These are phyloP conservation scores for Ogataea paradorogensis DNA, from an alignment of 805 yeast genomes.

Conservation along the genomic window DNA sequence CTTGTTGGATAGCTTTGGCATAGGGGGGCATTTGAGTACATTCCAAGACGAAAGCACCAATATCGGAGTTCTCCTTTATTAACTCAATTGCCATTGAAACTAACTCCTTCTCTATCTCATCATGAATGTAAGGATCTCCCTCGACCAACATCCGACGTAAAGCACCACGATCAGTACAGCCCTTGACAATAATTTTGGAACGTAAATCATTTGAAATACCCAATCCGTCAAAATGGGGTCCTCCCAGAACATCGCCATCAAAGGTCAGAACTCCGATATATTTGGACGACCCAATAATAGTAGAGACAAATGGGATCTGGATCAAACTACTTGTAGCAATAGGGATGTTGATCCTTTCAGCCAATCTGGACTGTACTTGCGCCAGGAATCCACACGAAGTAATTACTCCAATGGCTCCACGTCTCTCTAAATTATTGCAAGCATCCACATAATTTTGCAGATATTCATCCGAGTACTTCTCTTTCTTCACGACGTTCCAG, in stretches of 20 bases:
- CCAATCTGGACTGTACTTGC: neutral
- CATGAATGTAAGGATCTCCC: neutral
- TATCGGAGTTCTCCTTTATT: neutral
- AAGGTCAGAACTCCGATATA: neutral
- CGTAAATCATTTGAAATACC: neutral
- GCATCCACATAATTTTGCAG: neutral
- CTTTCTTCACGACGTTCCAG: neutral
- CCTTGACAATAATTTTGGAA: neutral
- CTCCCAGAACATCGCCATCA: neutral
- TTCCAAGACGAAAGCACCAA: neutral
- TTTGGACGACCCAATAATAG: neutral
- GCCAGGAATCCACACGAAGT: neutral
- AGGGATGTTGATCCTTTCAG: neutral
- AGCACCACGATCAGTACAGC: neutral
- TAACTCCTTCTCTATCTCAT: neutral
- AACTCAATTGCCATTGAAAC: neutral
- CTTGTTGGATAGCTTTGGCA: neutral
- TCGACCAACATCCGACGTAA: neutral
- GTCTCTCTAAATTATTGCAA: neutral
- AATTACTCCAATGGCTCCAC: neutral
- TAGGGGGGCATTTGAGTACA: neutral
- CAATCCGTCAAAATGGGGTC: neutral
- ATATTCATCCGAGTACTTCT: neutral
- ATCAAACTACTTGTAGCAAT: neutral
- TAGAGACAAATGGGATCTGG: neutral